These are phyloP conservation scores for Fusarium acutatum DNA, from an alignment of 2,329 filamentous ascomycete species.

Conservation along the genomic window DNA sequence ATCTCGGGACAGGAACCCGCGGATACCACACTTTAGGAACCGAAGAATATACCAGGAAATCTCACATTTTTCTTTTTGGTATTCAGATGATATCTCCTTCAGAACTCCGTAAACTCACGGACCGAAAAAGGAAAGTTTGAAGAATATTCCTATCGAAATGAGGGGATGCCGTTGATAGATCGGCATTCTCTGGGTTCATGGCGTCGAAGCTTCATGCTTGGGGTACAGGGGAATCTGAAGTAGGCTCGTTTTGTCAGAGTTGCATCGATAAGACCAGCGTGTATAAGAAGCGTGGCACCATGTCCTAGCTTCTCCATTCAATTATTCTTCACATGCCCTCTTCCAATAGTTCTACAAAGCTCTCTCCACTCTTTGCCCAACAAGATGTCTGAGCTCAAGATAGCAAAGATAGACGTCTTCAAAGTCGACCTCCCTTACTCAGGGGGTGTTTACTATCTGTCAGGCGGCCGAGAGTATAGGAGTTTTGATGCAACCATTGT, in stretches of 20 bases:
- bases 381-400: conserved; percentile 38
- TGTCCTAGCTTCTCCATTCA: background rate
- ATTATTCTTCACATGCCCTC: background rate
- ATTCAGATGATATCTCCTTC: background rate
- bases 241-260: background rate
- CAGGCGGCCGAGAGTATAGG: conserved; percentile 21
- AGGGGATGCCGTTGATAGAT: background rate
- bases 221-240: background rate
- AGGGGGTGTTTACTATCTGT: conserved; percentile 24
- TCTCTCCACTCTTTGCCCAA: background rate
- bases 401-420: conserved; percentile 32
- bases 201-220: background rate
- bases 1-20: conserved; percentile 13
- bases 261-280: background rate
- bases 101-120: background rate
- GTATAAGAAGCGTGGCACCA: background rate
- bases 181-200: background rate
- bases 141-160: background rate
- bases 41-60: background rate
- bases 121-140: background rate
- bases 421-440: conserved; percentile 21
- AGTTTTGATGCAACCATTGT: conserved; percentile 33
- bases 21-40: background rate
- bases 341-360: background rate
- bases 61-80: background rate